phyloP scores from a whole-genome alignment of 768 basidiomycete genomes.

The Suillus lakei region DNA sequence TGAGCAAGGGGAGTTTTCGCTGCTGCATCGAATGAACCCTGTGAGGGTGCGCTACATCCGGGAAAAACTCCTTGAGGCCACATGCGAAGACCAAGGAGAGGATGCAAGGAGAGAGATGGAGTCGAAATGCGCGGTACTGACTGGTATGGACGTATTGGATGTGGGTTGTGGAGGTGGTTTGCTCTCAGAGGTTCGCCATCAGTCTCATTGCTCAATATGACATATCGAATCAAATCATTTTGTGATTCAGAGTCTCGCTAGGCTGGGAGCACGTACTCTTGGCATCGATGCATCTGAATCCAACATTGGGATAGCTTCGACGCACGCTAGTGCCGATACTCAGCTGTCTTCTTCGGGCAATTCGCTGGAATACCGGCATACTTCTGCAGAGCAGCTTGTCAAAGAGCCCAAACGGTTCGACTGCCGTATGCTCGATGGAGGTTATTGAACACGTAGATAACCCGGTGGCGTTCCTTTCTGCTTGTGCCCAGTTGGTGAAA shows the following conservation, averaged over 20 bases:
- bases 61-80: conserved; percentile 70
- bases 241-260: conserved; percentile 70
- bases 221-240: conserved; percentile 10
- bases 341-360: conserved; percentile 45
- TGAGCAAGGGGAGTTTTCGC: conserved; percentile 85
- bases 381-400: conserved; percentile 76
- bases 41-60: conserved; percentile 82
- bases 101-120: conserved; percentile 34
- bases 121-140: conserved; percentile 45
- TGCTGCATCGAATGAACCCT: conserved; percentile 96
- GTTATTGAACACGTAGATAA: conserved; percentile 98
- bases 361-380: conserved; percentile 67
- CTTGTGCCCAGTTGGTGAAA: conserved; percentile 86
- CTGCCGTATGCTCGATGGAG: conserved; percentile 96
- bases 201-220: neutral
- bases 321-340: conserved; percentile 84
- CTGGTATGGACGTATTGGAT: conserved; percentile 78
- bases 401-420: conserved; percentile 74
- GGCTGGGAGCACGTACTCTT: conserved; percentile 85
- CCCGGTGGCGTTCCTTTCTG: conserved; percentile 80
- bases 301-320: conserved; percentile 84
- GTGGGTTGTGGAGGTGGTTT: conserved; percentile 97
- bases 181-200: conserved; percentile 77
- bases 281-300: conserved; percentile 92
- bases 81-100: conserved; percentile 56